These are phyloP conservation scores for Fusarium caatingaense DNA, from an alignment of 2,329 filamentous ascomycete species.

Conservation along the genomic window DNA sequence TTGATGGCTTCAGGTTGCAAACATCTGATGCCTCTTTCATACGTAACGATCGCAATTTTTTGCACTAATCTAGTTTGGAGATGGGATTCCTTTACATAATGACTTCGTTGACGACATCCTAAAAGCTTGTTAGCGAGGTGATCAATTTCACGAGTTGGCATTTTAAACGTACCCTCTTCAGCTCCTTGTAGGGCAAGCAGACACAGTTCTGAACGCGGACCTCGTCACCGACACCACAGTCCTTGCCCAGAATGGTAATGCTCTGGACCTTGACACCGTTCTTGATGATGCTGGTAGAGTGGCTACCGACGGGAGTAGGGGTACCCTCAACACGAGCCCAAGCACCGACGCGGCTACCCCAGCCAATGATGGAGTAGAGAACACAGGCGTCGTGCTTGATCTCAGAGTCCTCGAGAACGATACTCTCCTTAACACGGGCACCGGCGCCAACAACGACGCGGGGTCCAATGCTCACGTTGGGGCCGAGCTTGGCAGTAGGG, in stretches of 20 bases:
- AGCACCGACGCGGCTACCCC: slow-evolving; percentile 95
- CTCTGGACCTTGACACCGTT: slow-evolving; percentile 99
- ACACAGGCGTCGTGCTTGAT: slow-evolving; percentile 98
- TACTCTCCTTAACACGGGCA: slow-evolving; percentile 92
- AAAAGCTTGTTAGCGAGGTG: slow-evolving; percentile 44
- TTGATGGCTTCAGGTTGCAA: slow-evolving; percentile 13
- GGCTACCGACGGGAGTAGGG: slow-evolving; percentile 85
- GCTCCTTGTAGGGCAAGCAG: slow-evolving; percentile 96
- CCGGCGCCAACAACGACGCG: slow-evolving; percentile 86
- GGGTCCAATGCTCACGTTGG: slow-evolving; percentile 96
- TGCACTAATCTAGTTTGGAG: slow-evolving; percentile 25
- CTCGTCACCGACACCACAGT: slow-evolving; percentile 93
- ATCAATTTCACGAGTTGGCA: neutral
- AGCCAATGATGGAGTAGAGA: slow-evolving; percentile 95
- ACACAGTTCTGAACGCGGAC: slow-evolving; percentile 97
- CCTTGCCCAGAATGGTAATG: slow-evolving; percentile 96
- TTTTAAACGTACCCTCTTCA: slow-evolving; percentile 80
- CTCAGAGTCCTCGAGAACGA: slow-evolving; percentile 93
- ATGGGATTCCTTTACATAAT: slow-evolving; percentile 76
- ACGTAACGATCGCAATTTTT: slow-evolving; percentile 24
- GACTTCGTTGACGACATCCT: slow-evolving; percentile 88
- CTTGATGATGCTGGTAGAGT: slow-evolving; percentile 95
- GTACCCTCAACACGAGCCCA: slow-evolving; percentile 98
- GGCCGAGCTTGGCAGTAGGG: slow-evolving; percentile 94
- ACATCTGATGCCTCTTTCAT: slow-evolving; percentile 16